A percentile compares a stretch with the other conserved stretches of the same genome.
Conservation (phyloP, 768 basidiomycete genomes). For the Xerocomus spinulosus region DNA sequence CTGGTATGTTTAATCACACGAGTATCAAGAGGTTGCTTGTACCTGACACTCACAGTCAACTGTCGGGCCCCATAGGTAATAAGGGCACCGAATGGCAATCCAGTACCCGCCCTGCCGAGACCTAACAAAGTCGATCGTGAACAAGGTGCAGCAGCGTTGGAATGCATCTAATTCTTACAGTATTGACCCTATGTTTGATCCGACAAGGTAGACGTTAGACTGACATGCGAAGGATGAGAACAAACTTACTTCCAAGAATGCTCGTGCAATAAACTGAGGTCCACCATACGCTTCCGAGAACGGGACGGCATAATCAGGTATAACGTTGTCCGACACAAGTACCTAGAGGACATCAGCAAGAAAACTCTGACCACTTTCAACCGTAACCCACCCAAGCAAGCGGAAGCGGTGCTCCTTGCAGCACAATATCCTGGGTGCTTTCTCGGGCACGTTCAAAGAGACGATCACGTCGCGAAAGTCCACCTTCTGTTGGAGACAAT, state of each 20-base stretch:
- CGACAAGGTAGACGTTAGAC: neutral
- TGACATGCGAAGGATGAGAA: neutral
- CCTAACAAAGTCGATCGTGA: slow-evolving; percentile 8
- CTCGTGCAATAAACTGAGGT: slow-evolving; percentile 26
- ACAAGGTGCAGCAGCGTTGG: neutral
- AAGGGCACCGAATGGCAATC: slow-evolving; percentile 25
- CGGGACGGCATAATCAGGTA: slow-evolving; percentile 28
- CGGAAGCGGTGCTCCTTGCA: slow-evolving; percentile 24
- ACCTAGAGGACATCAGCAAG: slow-evolving; percentile 10
- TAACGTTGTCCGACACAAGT: slow-evolving; percentile 23
- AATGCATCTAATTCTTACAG: slow-evolving; percentile 14
- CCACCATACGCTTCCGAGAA: slow-evolving; percentile 24
- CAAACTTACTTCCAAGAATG: slow-evolving; percentile 19
- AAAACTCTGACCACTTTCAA: too few species aligned
- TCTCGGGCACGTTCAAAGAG: slow-evolving; percentile 1
- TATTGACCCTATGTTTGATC: slow-evolving; percentile 20
- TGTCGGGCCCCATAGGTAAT: slow-evolving; percentile 19
- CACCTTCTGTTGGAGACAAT: neutral
- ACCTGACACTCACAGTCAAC: slow-evolving; percentile 17
- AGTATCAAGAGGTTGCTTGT: neutral
- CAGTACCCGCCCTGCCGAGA: slow-evolving; percentile 24
- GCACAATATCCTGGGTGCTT: slow-evolving; percentile 10
- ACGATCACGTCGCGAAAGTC: slow-evolving; percentile 1
- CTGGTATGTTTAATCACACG: slow-evolving; percentile 7
- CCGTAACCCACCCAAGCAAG: slow-evolving; percentile 22